Conservation (phyloP, 2,329 filamentous ascomycete species). For the Curvularia lunata region DNA sequence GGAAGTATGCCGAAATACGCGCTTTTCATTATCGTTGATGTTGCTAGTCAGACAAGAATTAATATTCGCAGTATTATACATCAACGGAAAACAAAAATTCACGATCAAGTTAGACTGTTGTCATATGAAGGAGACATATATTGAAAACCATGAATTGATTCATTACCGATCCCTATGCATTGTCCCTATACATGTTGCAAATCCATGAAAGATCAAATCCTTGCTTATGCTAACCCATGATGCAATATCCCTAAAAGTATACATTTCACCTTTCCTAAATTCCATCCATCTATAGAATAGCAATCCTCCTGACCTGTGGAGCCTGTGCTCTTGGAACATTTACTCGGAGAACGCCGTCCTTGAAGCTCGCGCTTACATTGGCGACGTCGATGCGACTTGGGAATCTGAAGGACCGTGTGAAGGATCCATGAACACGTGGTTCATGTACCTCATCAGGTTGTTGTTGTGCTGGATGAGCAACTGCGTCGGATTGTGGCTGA, state of each 20-base stretch:
- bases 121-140: background rate
- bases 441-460: constrained; percentile 23
- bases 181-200: background rate
- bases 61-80: too few relatives aligned
- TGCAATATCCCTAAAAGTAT: background rate
- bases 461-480: constrained; percentile 19
- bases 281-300: constrained; percentile 32
- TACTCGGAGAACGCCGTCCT: constrained; percentile 70
- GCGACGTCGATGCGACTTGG: constrained; percentile 68
- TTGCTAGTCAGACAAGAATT: too few relatives aligned
- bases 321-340: constrained; percentile 66
- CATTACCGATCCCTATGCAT: background rate
- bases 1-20: too few relatives aligned
- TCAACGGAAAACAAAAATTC: background rate
- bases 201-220: background rate
- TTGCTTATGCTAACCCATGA: background rate
- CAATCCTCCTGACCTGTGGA: constrained; percentile 35
- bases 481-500: constrained; percentile 28
- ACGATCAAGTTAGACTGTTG: background rate
- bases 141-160: background rate
- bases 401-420: constrained; percentile 73
- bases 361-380: constrained; percentile 65
- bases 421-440: constrained; percentile 66
- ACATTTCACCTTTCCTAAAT: background rate
- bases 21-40: too few relatives aligned